Evolutionary conservation across 2,329 filamentous ascomycete species (phyloP).

Genomic region (Huntiella moniliformis): DNA sequence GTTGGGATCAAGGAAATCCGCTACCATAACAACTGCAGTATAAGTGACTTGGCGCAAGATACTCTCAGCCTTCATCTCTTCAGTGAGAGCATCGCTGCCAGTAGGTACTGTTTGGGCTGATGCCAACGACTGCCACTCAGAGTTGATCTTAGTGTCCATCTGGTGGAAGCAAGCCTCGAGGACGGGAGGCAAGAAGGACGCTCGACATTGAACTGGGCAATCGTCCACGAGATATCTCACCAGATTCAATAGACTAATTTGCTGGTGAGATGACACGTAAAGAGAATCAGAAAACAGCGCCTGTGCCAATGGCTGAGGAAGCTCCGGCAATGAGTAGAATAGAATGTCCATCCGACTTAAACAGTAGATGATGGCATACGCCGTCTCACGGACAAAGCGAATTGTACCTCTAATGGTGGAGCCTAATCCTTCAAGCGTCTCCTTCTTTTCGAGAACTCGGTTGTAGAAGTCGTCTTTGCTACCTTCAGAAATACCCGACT

Average conservation of each 20-base stretch:
- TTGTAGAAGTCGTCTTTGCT: slow-evolving; percentile 96
- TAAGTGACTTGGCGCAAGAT: slow-evolving; percentile 85
- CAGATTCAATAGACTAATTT: slow-evolving; percentile 81
- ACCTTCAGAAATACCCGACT: slow-evolving; percentile 87
- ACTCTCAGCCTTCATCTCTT: slow-evolving; percentile 97
- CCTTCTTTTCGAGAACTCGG: slow-evolving; percentile 71
- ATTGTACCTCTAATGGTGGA: slow-evolving; percentile 83
- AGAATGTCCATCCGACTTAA: slow-evolving; percentile 72
- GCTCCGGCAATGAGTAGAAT: slow-evolving; percentile 77
- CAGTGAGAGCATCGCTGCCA: slow-evolving; percentile 61
- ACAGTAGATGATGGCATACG: slow-evolving; percentile 85
- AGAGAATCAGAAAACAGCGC: slow-evolving; percentile 70
- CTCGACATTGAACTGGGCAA: slow-evolving; percentile 61
- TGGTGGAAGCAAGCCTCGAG: slow-evolving; percentile 66
- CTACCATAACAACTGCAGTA: slow-evolving; percentile 79
- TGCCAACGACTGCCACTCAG: slow-evolving; percentile 69
- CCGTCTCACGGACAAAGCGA: slow-evolving; percentile 75
- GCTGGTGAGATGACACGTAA: slow-evolving; percentile 74
- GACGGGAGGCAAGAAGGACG: slow-evolving; percentile 69
- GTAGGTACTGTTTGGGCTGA: slow-evolving; percentile 40
- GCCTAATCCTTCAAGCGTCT: slow-evolving; percentile 79
- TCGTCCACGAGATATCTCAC: slow-evolving; percentile 80
- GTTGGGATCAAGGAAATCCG: slow-evolving; percentile 65
- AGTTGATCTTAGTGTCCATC: slow-evolving; percentile 69
- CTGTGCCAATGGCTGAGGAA: slow-evolving; percentile 65